Percentiles rank a stretch among this genome's conserved stretches.
These are phyloP conservation scores for Echites panduratus DNA, from an alignment of 257 asterid species.

Conservation along the genomic window DNA sequence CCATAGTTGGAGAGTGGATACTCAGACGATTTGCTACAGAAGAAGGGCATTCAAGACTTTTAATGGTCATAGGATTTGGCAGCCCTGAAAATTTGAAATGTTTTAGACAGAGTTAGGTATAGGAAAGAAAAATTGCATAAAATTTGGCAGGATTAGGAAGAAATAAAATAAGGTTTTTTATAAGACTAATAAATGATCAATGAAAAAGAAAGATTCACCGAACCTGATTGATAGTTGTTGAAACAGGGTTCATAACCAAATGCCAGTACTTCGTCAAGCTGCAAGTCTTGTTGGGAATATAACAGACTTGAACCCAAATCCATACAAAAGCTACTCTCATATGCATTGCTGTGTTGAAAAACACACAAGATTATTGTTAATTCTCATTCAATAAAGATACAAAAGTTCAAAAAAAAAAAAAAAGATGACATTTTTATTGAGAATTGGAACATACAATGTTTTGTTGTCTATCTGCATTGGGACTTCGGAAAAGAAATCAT, in stretches of 20 bases:
- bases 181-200: background rate
- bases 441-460: slow-evolving; percentile 1
- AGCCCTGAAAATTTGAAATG: slow-evolving; percentile 17
- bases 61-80: slow-evolving; percentile 8
- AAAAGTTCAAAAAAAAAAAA: no score
- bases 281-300: slow-evolving; percentile 11
- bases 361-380: background rate
- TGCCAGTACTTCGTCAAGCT: slow-evolving; percentile 6
- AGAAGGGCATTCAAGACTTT: slow-evolving; percentile 17
- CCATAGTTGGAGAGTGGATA: slow-evolving; percentile 2
- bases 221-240: slow-evolving; percentile 21
- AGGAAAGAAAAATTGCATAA: background rate
- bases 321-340: slow-evolving; percentile 20
- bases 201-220: background rate
- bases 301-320: slow-evolving; percentile 18
- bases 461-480: slow-evolving; percentile 7
- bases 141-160: background rate
- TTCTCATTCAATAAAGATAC: no score
- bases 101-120: background rate
- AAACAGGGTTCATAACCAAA: slow-evolving; percentile 4
- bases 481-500: slow-evolving; percentile 1
- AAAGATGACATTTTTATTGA: background rate
- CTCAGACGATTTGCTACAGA: slow-evolving; percentile 16
- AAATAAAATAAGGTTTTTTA: background rate
- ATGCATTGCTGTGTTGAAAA: slow-evolving; percentile 18